These are phyloP conservation scores for Pseudohalonectria lignicola DNA, from an alignment of 2,329 filamentous ascomycete species.

Conservation along the genomic window DNA sequence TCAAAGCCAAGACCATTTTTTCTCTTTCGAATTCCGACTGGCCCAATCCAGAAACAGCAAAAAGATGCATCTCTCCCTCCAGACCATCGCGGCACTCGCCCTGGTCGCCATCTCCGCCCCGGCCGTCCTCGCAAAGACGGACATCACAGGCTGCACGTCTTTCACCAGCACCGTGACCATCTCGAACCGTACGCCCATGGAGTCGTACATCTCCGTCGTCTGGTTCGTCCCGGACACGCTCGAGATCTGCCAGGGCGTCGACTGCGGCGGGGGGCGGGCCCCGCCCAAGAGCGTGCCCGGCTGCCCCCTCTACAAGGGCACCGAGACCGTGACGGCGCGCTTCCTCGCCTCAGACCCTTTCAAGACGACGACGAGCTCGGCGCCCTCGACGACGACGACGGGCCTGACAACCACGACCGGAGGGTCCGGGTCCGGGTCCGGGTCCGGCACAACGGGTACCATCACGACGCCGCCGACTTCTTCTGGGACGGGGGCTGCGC, in stretches of 20 bases:
- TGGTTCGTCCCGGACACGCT: conserved; percentile 53
- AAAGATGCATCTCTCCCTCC: not conserved
- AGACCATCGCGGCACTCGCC: not conserved
- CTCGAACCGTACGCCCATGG: conserved; percentile 19
- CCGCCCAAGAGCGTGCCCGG: conserved; percentile 55
- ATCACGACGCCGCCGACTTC: conserved; percentile 7
- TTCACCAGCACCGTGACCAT: conserved; percentile 21
- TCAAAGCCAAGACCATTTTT: too few species aligned
- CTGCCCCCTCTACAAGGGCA: conserved; percentile 44
- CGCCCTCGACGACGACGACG: not conserved
- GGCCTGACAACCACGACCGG: not conserved
- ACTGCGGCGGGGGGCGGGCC: conserved; percentile 58
- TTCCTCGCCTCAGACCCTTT: conserved; percentile 24
- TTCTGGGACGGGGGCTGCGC: too few species aligned
- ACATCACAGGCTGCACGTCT: conserved; percentile 33
- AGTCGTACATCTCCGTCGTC: conserved; percentile 31
- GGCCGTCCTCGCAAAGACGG: conserved; percentile 33
- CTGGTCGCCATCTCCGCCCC: conserved; percentile 5
- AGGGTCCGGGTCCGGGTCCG: not conserved
- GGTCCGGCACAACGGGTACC: not conserved
- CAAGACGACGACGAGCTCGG: not conserved
- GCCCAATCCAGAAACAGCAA: not conserved
- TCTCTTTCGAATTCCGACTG: too few species aligned
- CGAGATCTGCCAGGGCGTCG: conserved; percentile 52
- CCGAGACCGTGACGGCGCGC: conserved; percentile 38